Conservation (phyloP, 768 basidiomycete species). For the Clavaria fumosa region DNA sequence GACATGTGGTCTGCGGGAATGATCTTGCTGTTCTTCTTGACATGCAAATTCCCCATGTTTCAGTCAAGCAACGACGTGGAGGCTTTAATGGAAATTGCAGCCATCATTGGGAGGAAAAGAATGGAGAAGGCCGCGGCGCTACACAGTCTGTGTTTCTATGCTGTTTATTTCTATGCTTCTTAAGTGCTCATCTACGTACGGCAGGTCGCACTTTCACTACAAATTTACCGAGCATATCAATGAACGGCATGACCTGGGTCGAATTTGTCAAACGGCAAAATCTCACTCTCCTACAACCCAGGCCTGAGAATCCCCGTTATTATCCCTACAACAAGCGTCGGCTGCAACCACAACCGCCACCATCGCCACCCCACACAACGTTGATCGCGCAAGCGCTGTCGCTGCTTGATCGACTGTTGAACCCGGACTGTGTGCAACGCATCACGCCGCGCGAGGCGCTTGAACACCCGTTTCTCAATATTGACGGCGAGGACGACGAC, state of each 20-base stretch:
- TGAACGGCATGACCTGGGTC: conserved; percentile 52
- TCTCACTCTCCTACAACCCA: conserved; percentile 44
- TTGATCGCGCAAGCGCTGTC: conserved; percentile 59
- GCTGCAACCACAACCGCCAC: conserved; percentile 10
- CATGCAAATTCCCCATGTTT: conserved; percentile 86
- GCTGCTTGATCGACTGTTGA: conserved; percentile 57
- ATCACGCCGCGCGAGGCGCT: conserved; percentile 65
- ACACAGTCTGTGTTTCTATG: conserved; percentile 52
- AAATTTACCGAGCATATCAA: conserved; percentile 71
- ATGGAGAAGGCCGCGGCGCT: conserved; percentile 80
- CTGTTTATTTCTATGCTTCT: conserved; percentile 1
- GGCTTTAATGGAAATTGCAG: conserved; percentile 87
- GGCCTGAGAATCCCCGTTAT: conserved; percentile 32
- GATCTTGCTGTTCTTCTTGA: conserved; percentile 85
- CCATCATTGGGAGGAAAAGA: conserved; percentile 64
- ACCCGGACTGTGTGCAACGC: conserved; percentile 64
- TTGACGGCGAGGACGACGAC: conserved; percentile 37
- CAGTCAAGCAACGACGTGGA: conserved; percentile 90
- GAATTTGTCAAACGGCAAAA: conserved; percentile 68
- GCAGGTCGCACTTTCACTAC: conserved; percentile 78
- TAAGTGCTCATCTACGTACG: conserved; percentile 1
- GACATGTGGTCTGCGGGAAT: conserved; percentile 94
- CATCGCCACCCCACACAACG: conserved; percentile 23
- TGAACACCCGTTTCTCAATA: conserved; percentile 63
- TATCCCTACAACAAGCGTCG: conserved; percentile 30